Base-by-base conservation (phyloP, 352 stramenopile species). In the Thraustochytrium sp. region DNA sequence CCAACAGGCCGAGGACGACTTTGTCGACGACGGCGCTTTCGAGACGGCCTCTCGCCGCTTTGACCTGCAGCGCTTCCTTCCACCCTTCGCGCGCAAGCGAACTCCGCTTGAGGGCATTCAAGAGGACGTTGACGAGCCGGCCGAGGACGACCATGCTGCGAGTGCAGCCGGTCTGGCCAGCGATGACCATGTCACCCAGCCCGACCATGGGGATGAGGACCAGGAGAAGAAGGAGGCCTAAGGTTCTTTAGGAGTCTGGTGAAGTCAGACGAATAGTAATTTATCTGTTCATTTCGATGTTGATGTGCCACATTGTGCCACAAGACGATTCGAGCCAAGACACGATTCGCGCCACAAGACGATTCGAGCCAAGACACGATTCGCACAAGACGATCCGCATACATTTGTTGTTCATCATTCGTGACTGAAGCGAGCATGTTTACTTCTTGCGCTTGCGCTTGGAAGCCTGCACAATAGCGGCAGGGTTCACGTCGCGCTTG, bases 371-470 rank as follows among this genome's bases (percentile, higher is more conserved):
- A n/a, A n/a, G n/a, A n/a, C n/a, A n/a, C n/a, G n/a, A n/a, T n/a
- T n/a, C n/a, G n/a, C n/a, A n/a, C n/a, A n/a, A 26, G 49, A 55
- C 18, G 26, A 55, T 55, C 18, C 49, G 26, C 49, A 55, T 23
- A 26, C 26, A 55, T 55, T 18, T 55, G 49, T 55, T 55, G 54
- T 63, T 5, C 5, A 5, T n/a, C n/a, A n/a, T n/a, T n/a, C n/a
- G n/a, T n/a, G n/a, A n/a, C n/a, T 5, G 54, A 38, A 21, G 18
- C 5, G 5, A 21, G 5, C 5, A 16, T 5, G 18, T 26, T 74
- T 80, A 61, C 68, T 46, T 80, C 49, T 63, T 80, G 9, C 31
- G 11, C 26, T 80, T 80, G 3, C 40, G 31, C 68, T 80, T 80
- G 2, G 16, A 21, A 26, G 29, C 44, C 48, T 46, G 34, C 44